These are phyloP conservation scores for Leccinum incarnatum DNA, from an alignment of 768 basidiomycete species.

Conservation along the genomic window DNA sequence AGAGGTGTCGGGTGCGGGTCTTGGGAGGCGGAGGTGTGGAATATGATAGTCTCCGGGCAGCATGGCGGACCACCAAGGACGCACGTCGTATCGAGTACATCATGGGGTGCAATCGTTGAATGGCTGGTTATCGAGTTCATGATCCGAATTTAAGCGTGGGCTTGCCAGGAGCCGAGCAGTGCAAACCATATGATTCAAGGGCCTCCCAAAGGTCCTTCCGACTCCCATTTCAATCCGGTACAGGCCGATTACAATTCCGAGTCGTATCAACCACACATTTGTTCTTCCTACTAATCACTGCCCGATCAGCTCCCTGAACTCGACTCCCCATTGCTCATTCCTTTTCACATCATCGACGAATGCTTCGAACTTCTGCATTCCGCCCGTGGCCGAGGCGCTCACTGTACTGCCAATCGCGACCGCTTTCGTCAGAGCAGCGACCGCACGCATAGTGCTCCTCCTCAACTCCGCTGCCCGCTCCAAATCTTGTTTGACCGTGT, in stretches of 20 bases:
- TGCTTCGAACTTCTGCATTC: slow-evolving; percentile 60
- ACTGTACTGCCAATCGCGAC: slow-evolving; percentile 54
- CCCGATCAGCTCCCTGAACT: slow-evolving; percentile 46
- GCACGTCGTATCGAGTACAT: slow-evolving; percentile 18
- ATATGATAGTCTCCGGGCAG: slow-evolving; percentile 5
- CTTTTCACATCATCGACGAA: slow-evolving; percentile 75
- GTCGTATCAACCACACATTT: neutral
- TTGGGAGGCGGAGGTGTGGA: slow-evolving; percentile 4
- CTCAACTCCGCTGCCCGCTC: slow-evolving; percentile 89
- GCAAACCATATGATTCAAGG: neutral
- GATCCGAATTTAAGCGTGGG: neutral
- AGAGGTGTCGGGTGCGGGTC: slow-evolving; percentile 1
- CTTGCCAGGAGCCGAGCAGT: neutral
- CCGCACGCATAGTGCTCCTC: slow-evolving; percentile 82
- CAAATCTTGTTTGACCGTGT: slow-evolving; percentile 92
- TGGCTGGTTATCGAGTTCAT: neutral
- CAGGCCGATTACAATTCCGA: neutral
- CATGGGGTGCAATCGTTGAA: neutral
- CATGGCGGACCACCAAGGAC: neutral
- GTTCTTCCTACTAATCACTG: slow-evolving; percentile 13
- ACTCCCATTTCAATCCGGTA: neutral
- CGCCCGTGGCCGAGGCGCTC: slow-evolving; percentile 21
- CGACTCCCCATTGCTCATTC: slow-evolving; percentile 61
- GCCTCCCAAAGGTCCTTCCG: slow-evolving; percentile 14
- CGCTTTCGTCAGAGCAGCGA: slow-evolving; percentile 83